phyloP scores from a whole-genome alignment of 129 eudicot genomes.

The Smallanthus sonchifolius region DNA sequence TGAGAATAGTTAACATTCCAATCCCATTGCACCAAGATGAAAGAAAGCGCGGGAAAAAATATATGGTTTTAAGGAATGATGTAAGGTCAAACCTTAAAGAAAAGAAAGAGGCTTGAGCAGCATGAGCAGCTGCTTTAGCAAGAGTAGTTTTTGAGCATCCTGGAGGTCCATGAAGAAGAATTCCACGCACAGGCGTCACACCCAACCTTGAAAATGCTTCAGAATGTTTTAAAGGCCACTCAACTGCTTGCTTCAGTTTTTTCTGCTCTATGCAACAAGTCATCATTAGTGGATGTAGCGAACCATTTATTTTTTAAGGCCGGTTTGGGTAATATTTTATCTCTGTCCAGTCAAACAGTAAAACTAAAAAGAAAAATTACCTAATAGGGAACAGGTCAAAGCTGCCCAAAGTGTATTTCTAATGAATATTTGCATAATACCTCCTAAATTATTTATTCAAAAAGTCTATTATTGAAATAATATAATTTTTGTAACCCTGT shows the following conservation, averaged over 20 bases:
- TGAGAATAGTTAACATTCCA: background rate
- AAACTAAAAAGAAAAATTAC: background rate
- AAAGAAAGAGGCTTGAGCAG: conserved; percentile 92
- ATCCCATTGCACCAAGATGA: background rate
- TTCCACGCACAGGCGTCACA: conserved; percentile 77
- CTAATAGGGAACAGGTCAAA: background rate
- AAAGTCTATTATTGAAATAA: too few relatives aligned
- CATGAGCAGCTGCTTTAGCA: conserved; percentile 97
- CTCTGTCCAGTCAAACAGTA: too few relatives aligned
- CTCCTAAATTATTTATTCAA: too few relatives aligned
- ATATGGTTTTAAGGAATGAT: background rate
- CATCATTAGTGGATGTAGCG: background rate
- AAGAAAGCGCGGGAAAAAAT: background rate
- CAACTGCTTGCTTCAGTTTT: conserved; percentile 96
- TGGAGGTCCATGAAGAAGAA: conserved; percentile 99
- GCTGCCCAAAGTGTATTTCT: too few relatives aligned
- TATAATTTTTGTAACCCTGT: background rate
- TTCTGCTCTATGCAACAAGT: conserved; percentile 46
- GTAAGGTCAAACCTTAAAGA: conserved; percentile 70
- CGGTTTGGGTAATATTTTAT: background rate
- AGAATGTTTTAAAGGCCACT: conserved; percentile 90
- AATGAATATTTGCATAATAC: too few relatives aligned
- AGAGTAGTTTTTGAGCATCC: conserved; percentile 98
- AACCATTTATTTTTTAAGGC: background rate
- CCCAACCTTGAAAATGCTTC: conserved; percentile 73